Base-by-base conservation (phyloP, 2,329 filamentous ascomycete genomes). In the Sphaerostilbella broomeana region DNA sequence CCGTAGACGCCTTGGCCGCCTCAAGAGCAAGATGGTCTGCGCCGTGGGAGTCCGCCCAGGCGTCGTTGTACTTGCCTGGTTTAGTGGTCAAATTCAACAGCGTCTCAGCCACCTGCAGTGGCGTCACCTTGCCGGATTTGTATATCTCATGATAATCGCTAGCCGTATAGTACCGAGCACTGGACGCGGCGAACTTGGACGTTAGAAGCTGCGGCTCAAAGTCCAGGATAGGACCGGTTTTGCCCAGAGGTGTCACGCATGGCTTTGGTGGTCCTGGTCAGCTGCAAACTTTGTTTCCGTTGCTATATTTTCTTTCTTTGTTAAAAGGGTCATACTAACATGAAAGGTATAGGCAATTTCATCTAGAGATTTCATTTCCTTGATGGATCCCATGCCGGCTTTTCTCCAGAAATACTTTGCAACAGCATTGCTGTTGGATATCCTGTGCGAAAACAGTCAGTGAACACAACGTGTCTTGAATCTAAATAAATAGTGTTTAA, bases 91-190 rank as follows among this genome's bases (percentile, higher is more conserved):
- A 63, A 1, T 81, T 79, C 2, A 94, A 68, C 12, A 95, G 67
- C 1, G 75, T 72, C 58, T 88, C 76, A 10, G 72, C 74, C 2
- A 95, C 84, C 46, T 81, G 75, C 0, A 77, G 68, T 0, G 88
- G 88, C 0, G 86, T 92, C 42, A 82, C 56, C 44, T 72, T 66
- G 35, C 85, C 84, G 5, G 76, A 76, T 46, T 71, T 72, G 64
- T 89, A 94, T 27, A 84, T 73, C 36, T 75, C 72, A 56, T 87
- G 81, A 57, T 88, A 95, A 62, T 95, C 86, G 10, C 75, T 72
- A 17, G 79, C 75, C 4, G 84, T 84, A 57, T 80, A 77, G 63
- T 84, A 86, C 30, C 75, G 71, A 12, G 65, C 68, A 5, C 59
- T 50, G 10, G 66, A 54, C 30, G 63, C 56, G 12, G 60, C 54